A percentile compares a stretch with the other conserved stretches of the same genome.
Conservation (phyloP, 768 basidiomycete species). For the Scleroderma bovista region DNA sequence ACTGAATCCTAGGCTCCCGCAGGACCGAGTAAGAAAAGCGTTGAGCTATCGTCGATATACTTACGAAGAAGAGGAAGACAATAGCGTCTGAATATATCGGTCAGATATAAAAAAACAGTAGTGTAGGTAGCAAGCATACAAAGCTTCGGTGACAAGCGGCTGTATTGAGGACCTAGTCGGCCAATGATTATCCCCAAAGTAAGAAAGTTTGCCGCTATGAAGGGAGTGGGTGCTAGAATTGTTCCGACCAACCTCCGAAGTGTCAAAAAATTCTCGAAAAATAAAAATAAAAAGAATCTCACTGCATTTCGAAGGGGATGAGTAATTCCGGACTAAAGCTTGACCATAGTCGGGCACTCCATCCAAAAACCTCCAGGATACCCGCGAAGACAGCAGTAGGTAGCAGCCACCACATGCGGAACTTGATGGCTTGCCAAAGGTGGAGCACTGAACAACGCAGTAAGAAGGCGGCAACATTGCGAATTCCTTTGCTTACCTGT, state of each 20-base stretch:
- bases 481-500: neutral
- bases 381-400: constrained; percentile 47
- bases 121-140: constrained; percentile 15
- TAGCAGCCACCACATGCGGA: constrained; percentile 48
- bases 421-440: constrained; percentile 37
- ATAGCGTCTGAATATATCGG: constrained; percentile 6
- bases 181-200: constrained; percentile 44
- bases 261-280: neutral
- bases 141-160: constrained; percentile 35
- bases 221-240: constrained; percentile 51
- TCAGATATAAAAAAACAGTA: neutral
- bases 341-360: constrained; percentile 53
- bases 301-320: constrained; percentile 42
- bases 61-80: constrained; percentile 10
- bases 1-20: constrained; percentile 26
- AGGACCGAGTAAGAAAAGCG: neutral
- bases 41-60: neutral
- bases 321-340: constrained; percentile 15
- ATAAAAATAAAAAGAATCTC: constrained; percentile 10
- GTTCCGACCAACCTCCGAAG: constrained; percentile 29
- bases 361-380: constrained; percentile 49
- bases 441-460: constrained; percentile 37
- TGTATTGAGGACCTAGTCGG: constrained; percentile 42
- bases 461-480: neutral
- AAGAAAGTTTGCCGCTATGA: constrained; percentile 53